A percentile compares a stretch with the other conserved stretches of the same genome.
phyloP scores from a whole-genome alignment of 2,329 filamentous ascomycete genomes.

The Fusarium concolor region DNA sequence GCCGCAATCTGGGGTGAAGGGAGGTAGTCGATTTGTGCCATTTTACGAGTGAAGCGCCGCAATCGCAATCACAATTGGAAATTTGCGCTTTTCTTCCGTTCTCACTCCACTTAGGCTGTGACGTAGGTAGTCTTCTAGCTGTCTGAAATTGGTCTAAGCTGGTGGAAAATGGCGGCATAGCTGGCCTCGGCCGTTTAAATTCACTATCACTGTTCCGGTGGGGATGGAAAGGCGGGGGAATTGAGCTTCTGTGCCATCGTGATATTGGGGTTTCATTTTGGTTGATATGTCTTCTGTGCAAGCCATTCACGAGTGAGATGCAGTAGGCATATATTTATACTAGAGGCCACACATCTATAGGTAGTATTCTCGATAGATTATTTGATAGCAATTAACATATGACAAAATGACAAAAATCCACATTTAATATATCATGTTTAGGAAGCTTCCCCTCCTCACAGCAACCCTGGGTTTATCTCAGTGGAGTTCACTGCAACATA shows the following conservation, averaged over 20 bases:
- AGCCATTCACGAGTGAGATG: not conserved
- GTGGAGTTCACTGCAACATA: constrained; percentile 16
- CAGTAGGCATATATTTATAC: not conserved
- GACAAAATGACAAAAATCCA: not conserved
- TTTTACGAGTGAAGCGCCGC: constrained; percentile 7
- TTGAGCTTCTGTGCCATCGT: not conserved
- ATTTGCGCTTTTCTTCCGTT: not conserved
- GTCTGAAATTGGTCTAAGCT: constrained; percentile 16
- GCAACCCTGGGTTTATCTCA: constrained; percentile 9
- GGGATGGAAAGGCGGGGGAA: constrained; percentile 22
- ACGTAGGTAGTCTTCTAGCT: constrained; percentile 10
- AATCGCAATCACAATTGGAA: constrained; percentile 7
- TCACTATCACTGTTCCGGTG: constrained; percentile 26
- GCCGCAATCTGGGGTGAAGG: constrained; percentile 3
- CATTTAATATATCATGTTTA: constrained; percentile 5
- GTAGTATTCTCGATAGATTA: not conserved
- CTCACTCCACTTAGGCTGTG: constrained; percentile 2
- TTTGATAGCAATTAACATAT: not conserved
- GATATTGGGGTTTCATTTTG: not conserved
- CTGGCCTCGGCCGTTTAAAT: constrained; percentile 16
- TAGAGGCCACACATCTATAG: not conserved
- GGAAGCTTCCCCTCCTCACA: constrained; percentile 21
- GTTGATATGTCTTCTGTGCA: not conserved
- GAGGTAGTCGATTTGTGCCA: not conserved
- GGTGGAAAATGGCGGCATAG: constrained; percentile 33